Evolutionary conservation across 768 basidiomycete genomes (phyloP).

Genomic region (Trametes elegans): DNA sequence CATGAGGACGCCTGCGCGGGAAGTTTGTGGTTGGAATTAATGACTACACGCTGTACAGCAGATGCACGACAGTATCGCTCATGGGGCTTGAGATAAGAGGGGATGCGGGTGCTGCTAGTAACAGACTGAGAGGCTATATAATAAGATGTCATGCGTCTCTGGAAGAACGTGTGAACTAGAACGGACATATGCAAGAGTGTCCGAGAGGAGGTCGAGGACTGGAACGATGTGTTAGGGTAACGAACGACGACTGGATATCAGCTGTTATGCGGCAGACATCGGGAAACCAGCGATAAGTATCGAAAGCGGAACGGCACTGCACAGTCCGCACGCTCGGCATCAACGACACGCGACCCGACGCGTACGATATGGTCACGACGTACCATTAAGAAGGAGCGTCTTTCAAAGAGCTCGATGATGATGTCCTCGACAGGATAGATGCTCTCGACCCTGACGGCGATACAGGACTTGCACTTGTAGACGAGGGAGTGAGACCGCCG

Average conservation of each 20-base stretch:
- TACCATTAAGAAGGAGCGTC: slow-evolving; percentile 10
- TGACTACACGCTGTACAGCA: background rate
- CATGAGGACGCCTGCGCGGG: too few species aligned
- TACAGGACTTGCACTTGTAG: slow-evolving; percentile 8
- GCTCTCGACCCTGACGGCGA: slow-evolving; percentile 8
- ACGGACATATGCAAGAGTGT: slow-evolving; percentile 13
- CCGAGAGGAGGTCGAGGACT: background rate
- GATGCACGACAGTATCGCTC: background rate
- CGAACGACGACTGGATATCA: background rate
- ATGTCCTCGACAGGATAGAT: slow-evolving; percentile 15
- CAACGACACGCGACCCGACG: too few species aligned
- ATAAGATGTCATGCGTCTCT: background rate
- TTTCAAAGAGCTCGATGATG: slow-evolving; percentile 15
- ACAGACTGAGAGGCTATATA: slow-evolving; percentile 1
- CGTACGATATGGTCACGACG: background rate
- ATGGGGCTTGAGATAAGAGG: background rate
- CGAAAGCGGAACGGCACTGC: background rate
- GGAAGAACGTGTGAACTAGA: background rate
- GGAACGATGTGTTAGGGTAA: background rate
- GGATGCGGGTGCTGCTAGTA: background rate
- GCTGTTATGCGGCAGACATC: background rate
- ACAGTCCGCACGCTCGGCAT: background rate
- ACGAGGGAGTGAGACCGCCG: background rate
- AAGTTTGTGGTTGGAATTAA: slow-evolving; percentile 3
- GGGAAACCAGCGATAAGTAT: too few species aligned